These are phyloP conservation scores for Melampsora americana DNA, from an alignment of 1,284 basidiomycete genomes.

Conservation along the genomic window DNA sequence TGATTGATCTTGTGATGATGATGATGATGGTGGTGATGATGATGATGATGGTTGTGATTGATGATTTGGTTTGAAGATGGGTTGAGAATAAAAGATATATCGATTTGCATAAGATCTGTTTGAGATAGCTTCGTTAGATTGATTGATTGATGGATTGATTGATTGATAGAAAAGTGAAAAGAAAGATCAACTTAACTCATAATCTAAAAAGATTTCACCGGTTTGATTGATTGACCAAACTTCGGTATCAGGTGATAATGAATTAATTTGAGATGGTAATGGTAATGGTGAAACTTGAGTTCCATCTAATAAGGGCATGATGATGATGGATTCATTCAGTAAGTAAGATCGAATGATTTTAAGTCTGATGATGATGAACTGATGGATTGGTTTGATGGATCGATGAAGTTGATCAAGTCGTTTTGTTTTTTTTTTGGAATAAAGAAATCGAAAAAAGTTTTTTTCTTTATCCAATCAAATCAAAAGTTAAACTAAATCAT, in stretches of 20 bases:
- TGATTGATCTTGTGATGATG: neutral
- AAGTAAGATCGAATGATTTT: too few species aligned
- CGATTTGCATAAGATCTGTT: slow-evolving; percentile 34
- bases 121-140: neutral
- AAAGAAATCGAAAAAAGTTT: too few species aligned
- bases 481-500: too few species aligned
- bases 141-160: neutral
- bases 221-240: slow-evolving; percentile 26
- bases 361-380: too few species aligned
- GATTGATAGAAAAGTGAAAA: neutral
- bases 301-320: slow-evolving; percentile 22
- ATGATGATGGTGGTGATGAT: neutral
- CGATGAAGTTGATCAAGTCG: too few species aligned
- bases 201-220: slow-evolving; percentile 38
- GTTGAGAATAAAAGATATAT: slow-evolving; percentile 35
- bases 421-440: too few species aligned
- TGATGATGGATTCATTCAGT: too few species aligned
- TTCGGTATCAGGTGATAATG: slow-evolving; percentile 14
- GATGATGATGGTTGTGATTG: neutral
- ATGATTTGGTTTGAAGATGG: slow-evolving; percentile 19
- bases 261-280: slow-evolving; percentile 4
- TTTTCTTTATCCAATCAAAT: too few species aligned
- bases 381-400: too few species aligned
- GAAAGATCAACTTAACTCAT: slow-evolving; percentile 29
- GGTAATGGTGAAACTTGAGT: slow-evolving; percentile 21